Conservation (phyloP, 192 early-diverging fungal species). For the Coemansia sp. region DNA sequence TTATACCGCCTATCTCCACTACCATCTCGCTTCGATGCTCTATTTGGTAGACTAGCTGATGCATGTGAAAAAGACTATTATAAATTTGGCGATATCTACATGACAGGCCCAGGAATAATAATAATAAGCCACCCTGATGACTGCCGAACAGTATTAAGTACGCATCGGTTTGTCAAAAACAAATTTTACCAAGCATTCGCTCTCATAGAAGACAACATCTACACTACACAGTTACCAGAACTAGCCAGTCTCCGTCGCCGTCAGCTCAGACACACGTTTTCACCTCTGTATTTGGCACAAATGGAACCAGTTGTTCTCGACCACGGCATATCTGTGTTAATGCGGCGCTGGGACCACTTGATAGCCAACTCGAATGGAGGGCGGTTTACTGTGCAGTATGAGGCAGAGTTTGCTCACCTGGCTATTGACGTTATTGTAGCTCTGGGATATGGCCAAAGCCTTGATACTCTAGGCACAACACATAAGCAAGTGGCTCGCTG, state of each 20-base stretch:
- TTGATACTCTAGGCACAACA: constrained; percentile 22
- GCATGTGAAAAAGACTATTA: constrained; percentile 24
- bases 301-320: constrained; percentile 42
- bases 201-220: constrained; percentile 24
- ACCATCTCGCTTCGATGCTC: constrained; percentile 5
- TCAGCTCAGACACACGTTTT: constrained; percentile 21
- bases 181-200: constrained; percentile 31
- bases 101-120: constrained; percentile 31
- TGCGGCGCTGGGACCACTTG: constrained; percentile 23
- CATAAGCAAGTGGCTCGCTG: constrained; percentile 20
- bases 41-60: constrained; percentile 18
- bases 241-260: constrained; percentile 21
- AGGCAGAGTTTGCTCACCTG: constrained; percentile 19
- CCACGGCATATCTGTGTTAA: constrained; percentile 20
- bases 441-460: constrained; percentile 40
- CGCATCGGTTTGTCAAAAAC: constrained; percentile 37
- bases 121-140: constrained; percentile 27
- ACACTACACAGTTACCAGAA: constrained; percentile 30
- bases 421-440: constrained; percentile 36
- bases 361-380: background rate
- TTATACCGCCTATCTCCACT: background rate
- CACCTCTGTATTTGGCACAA: background rate
- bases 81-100: constrained; percentile 40
- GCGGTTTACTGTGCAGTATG: constrained; percentile 20
- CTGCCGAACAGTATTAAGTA: constrained; percentile 21